A percentile compares a stretch with the other conserved stretches of the same genome.
These are phyloP conservation scores for Cryphonectria parasitica DNA, from an alignment of 2,329 filamentous ascomycete genomes.

Conservation along the genomic window DNA sequence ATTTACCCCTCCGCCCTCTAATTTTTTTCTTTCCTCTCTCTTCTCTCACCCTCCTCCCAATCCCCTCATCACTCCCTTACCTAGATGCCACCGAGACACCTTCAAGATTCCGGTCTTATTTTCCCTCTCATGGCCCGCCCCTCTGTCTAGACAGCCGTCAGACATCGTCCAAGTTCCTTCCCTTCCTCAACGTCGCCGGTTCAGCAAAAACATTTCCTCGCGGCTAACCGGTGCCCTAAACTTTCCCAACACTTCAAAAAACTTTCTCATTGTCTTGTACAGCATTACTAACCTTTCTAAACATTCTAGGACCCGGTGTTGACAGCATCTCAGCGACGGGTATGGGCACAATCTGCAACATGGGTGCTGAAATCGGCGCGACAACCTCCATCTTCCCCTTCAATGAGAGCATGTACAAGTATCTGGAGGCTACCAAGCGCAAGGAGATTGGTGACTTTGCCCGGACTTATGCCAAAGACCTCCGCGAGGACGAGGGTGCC, in stretches of 20 bases:
- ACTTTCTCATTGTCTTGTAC: background rate
- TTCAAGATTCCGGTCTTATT: too few relatives aligned
- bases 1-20: too few relatives aligned
- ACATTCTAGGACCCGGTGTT: constrained; percentile 61
- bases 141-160: background rate
- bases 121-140: too few relatives aligned
- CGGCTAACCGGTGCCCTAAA: too few relatives aligned
- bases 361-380: constrained; percentile 71
- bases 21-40: too few relatives aligned
- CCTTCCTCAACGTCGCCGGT: too few relatives aligned
- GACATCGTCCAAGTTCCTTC: background rate
- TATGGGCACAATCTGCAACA: constrained; percentile 75
- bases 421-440: constrained; percentile 89
- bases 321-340: constrained; percentile 79
- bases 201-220: too few relatives aligned
- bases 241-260: too few relatives aligned
- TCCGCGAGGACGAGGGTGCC: constrained; percentile 84
- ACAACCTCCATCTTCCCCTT: constrained; percentile 97
- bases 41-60: background rate
- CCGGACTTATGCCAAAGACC: constrained; percentile 80
- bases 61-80: background rate
- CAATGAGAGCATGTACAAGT: constrained; percentile 98
- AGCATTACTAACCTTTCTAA: background rate
- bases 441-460: constrained; percentile 89
- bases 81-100: too few relatives aligned